Percentiles rank a stretch among this genome's conserved stretches.
Conservation (phyloP, 1,139 yeast genomes). For the Taphrina communis region DNA sequence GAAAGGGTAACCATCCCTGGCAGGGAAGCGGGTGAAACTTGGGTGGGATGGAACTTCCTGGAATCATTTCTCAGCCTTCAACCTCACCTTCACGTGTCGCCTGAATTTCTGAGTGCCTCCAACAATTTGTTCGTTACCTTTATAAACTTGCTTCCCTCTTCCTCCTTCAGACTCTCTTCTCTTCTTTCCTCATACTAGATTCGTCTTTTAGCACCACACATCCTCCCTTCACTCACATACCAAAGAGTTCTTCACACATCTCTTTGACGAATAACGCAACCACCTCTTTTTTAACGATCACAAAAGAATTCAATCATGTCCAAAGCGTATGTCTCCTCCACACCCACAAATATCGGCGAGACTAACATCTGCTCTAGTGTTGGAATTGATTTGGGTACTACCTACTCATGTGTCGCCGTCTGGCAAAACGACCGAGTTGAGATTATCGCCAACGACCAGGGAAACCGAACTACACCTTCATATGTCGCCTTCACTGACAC, state of each 20-base stretch:
- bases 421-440: slow-evolving; percentile 72
- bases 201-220: slow-evolving; percentile 8
- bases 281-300: slow-evolving; percentile 19
- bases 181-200: slow-evolving; percentile 6
- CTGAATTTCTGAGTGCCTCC: not conserved
- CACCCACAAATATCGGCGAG: not conserved
- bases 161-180: no score
- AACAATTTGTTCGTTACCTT: not conserved
- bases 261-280: slow-evolving; percentile 16
- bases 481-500: slow-evolving; percentile 95
- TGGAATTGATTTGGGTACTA: slow-evolving; percentile 87
- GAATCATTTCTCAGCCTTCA: slow-evolving; percentile 17
- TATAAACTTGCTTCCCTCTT: slow-evolving; percentile 13
- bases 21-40: not conserved
- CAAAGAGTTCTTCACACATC: slow-evolving; percentile 5
- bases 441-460: slow-evolving; percentile 96
- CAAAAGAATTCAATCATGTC: slow-evolving; percentile 3
- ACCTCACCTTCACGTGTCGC: slow-evolving; percentile 12
- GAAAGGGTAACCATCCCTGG: not conserved
- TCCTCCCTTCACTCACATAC: not conserved
- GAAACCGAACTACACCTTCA: slow-evolving; percentile 97
- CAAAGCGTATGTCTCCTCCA: slow-evolving; percentile 4
- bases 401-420: slow-evolving; percentile 93
- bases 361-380: slow-evolving; percentile 47
- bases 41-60: slow-evolving; percentile 24